Evolutionary conservation across 2,329 filamentous ascomycete genomes (phyloP).

Genomic region (Pseudogymnoascus pannorum): DNA sequence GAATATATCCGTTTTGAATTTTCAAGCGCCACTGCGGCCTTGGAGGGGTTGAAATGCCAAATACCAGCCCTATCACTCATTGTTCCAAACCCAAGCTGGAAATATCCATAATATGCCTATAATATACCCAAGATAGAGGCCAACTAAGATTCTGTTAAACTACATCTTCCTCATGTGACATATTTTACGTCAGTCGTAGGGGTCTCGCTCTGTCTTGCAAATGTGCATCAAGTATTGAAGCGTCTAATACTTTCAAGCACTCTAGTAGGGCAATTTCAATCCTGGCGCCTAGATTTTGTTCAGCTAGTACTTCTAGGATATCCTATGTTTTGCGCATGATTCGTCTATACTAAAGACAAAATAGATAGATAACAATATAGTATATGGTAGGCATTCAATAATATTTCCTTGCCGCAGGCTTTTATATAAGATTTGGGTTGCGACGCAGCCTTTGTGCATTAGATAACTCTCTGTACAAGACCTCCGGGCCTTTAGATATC

Average conservation of each 20-base stretch:
- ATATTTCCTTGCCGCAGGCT: too few species aligned
- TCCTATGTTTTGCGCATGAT: too few species aligned
- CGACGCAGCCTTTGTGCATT: too few species aligned
- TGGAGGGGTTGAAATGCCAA: not conserved
- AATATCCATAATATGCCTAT: not conserved
- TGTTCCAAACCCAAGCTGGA: not conserved
- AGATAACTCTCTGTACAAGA: too few species aligned
- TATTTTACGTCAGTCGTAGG: not conserved
- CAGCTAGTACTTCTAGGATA: too few species aligned
- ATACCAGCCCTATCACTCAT: not conserved
- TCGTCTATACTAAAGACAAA: too few species aligned
- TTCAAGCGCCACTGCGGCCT: not conserved
- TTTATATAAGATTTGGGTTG: too few species aligned
- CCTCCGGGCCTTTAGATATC: too few species aligned
- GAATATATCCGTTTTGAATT: not conserved
- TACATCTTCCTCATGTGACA: not conserved
- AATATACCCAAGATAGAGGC: slow-evolving; percentile 2
- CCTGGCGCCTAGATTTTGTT: not conserved
- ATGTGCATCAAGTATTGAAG: not conserved
- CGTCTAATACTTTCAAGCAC: not conserved
- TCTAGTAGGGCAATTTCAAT: not conserved
- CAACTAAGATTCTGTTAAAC: not conserved
- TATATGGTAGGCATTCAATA: too few species aligned
- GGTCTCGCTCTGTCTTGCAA: not conserved
- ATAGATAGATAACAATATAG: too few species aligned